Evolutionary conservation across 495 filamentous ascomycete species (phyloP).

Genomic region (Podospora conica): DNA sequence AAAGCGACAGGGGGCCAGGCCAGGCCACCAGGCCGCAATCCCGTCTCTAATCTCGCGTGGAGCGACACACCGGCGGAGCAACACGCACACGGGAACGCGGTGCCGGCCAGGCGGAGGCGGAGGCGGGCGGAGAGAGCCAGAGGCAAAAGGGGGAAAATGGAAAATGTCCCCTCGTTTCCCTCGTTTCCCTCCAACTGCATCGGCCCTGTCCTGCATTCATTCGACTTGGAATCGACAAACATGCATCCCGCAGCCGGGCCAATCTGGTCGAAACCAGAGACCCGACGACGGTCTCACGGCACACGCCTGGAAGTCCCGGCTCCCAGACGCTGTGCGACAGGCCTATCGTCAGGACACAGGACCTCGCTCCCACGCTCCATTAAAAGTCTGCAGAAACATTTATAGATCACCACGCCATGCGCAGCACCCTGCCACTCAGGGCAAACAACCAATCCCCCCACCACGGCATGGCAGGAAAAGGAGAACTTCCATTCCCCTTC

Average conservation of each 20-base stretch:
- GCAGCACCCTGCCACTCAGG: too few relatives aligned
- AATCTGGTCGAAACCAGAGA: background rate
- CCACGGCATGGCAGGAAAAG: background rate
- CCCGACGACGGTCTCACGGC: background rate
- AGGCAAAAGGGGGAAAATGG: background rate
- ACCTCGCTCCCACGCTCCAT: too few relatives aligned
- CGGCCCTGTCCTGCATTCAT: background rate
- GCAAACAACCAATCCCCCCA: background rate
- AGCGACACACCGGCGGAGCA: background rate
- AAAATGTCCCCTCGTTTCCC: too few relatives aligned
- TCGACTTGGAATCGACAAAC: background rate
- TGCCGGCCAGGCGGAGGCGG: constrained; percentile 3
- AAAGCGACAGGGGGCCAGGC: constrained; percentile 3
- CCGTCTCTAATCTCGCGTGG: background rate
- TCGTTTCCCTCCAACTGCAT: background rate
- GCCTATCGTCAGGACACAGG: too few relatives aligned
- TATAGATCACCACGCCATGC: background rate
- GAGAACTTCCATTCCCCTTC: background rate
- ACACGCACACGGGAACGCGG: constrained; percentile 2
- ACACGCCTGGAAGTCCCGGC: background rate
- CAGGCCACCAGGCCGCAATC: constrained; percentile 12
- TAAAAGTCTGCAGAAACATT: too few relatives aligned
- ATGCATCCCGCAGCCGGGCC: background rate
- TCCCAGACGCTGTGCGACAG: background rate
- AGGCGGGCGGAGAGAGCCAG: too few relatives aligned